These are phyloP conservation scores for Vanrija pseudolonga DNA, from an alignment of 1,284 basidiomycete species.

Conservation along the genomic window DNA sequence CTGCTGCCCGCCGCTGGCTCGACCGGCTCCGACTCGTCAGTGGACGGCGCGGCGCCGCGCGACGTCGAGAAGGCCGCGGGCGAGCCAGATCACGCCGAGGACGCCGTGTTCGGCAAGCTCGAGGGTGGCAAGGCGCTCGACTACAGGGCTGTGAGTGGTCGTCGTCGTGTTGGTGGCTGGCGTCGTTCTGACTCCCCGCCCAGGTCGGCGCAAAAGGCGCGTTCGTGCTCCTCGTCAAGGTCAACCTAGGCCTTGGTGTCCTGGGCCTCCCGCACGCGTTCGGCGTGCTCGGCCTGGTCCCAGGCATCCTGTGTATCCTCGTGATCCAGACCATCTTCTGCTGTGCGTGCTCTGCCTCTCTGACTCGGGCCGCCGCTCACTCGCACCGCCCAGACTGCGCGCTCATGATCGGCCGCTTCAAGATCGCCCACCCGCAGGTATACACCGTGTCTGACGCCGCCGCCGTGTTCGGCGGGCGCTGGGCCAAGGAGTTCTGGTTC, in stretches of 20 bases:
- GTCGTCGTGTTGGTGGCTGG: no score
- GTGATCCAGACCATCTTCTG: conserved; percentile 29
- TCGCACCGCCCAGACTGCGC: conserved; percentile 1
- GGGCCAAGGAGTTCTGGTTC: conserved; percentile 19
- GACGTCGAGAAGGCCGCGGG: no score
- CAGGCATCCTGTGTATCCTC: conserved; percentile 32
- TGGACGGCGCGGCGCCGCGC: no score
- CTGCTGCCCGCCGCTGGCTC: no score
- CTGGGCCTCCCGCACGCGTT: conserved; percentile 34
- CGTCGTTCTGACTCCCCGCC: not conserved
- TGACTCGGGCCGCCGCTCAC: no score
- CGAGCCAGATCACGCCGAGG: not conserved
- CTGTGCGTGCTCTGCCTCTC: conserved; percentile 8
- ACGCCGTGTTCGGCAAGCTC: conserved; percentile 29
- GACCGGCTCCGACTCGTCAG: no score
- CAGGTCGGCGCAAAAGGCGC: conserved; percentile 16
- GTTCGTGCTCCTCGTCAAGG: conserved; percentile 26
- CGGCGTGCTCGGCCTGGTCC: conserved; percentile 28
- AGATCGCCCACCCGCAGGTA: conserved; percentile 20
- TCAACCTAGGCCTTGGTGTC: conserved; percentile 39
- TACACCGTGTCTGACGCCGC: conserved; percentile 29
- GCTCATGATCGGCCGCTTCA: conserved; percentile 20
- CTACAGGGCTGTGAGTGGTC: conserved; percentile 11
- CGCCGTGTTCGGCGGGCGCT: conserved; percentile 21
- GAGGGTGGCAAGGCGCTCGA: conserved; percentile 23